Conservation (phyloP, 2,329 filamentous ascomycete genomes). For the Aspergillus sergii region DNA sequence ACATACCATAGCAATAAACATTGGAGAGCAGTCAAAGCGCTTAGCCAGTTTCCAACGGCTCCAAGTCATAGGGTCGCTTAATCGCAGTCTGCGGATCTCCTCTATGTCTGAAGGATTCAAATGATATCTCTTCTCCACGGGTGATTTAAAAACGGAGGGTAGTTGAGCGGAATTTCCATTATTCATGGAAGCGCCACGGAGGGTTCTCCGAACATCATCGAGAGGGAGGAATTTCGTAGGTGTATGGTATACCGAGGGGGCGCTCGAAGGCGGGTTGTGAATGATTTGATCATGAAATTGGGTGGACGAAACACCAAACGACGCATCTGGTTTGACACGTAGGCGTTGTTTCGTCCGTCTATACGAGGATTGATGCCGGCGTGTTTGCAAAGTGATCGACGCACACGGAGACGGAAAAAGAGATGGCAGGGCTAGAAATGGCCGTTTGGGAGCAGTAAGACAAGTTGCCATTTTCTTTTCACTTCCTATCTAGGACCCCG, state of each 20-base stretch:
- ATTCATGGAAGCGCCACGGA: slow-evolving; percentile 42
- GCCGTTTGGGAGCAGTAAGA: slow-evolving; percentile 34
- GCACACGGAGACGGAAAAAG: slow-evolving; percentile 42
- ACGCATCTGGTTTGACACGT: slow-evolving; percentile 55
- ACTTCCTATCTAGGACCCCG: neutral
- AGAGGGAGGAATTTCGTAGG: slow-evolving; percentile 66
- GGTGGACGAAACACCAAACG: slow-evolving; percentile 45
- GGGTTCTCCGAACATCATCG: slow-evolving; percentile 56
- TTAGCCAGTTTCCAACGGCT: slow-evolving; percentile 62
- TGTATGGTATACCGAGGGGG: slow-evolving; percentile 65
- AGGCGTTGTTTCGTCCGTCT: slow-evolving; percentile 54
- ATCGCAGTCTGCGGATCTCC: slow-evolving; percentile 60
- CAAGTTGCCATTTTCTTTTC: slow-evolving; percentile 31
- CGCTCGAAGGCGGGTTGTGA: slow-evolving; percentile 67
- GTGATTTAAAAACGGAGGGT: slow-evolving; percentile 53
- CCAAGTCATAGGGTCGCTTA: slow-evolving; percentile 60
- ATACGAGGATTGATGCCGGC: slow-evolving; percentile 53
- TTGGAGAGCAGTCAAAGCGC: slow-evolving; percentile 63
- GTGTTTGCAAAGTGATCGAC: slow-evolving; percentile 32
- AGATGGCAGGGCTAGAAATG: slow-evolving; percentile 40
- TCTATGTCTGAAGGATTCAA: slow-evolving; percentile 58
- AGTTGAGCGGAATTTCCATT: slow-evolving; percentile 35
- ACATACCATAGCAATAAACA: slow-evolving; percentile 64
- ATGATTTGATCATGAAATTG: slow-evolving; percentile 58
- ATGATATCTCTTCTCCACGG: slow-evolving; percentile 64